Evolutionary conservation across 106 monocot species (phyloP), one percentile per base, ranked within the genome.

Genomic region (Platanthera guangdongensis): DNA sequence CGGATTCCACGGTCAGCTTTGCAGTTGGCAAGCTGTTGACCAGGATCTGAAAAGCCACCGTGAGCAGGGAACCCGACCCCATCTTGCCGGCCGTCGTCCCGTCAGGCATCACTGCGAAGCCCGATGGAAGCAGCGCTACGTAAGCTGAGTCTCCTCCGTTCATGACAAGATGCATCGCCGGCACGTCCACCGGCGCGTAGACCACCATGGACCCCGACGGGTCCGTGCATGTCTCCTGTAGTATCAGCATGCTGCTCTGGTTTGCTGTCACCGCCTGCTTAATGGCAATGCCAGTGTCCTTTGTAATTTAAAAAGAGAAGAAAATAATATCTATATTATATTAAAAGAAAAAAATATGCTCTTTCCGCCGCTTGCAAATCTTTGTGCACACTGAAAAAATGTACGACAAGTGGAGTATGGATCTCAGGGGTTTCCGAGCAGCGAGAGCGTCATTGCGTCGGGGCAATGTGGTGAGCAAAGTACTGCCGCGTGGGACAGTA

Each of bases 161-260:
- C 95, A 95, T 92, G 45, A 95, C 89, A 9, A 89, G 57, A 72
- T 95, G 89, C 92, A 95, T 95, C 64, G 91, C 89, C 28, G 91
- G 91, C 39, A 87, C 78, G 81, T 95, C 95, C 32, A 95, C 91
- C 19, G 95, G 89, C 5, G 95, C 89, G 80, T 95, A 89, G 21
- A 92, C 95, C 52, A 95, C 89, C 79, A 95, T 59, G 22, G 89
- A 85, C 2, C 87, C 95, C 10, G 95, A 87, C 48, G 89, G 82
- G 79, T 92, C 95, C 7, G 86, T 89, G 84, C 89, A 89, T 10
- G 92, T 91, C 86, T 95, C 95, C 50, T 92, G 95, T 67, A 95
- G 82, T 71, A 95, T 89, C 75, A 95, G 79, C 87, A 91, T 92
- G 81, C 84, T 89, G 70, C 79, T 90, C 53, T 95, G 87, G 74